Evolutionary conservation across 345 rosid species (phyloP).

Genomic region (Linum trigynum): DNA sequence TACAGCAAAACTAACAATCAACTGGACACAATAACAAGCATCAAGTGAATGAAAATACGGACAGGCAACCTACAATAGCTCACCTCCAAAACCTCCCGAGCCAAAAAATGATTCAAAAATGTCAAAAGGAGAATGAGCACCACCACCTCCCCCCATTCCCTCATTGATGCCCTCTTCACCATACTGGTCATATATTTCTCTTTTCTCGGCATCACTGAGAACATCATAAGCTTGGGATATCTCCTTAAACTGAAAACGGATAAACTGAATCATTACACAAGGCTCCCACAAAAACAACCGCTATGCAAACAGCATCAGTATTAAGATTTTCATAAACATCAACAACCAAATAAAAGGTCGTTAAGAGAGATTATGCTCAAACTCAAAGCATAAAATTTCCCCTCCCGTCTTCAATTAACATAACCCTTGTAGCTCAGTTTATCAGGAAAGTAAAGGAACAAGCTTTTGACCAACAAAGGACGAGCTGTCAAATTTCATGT

Average conservation of each 20-base stretch:
- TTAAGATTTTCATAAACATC: background rate
- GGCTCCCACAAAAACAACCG: background rate
- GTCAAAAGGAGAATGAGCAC: constrained; percentile 47
- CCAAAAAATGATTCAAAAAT: constrained; percentile 47
- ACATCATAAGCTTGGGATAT: constrained; percentile 64
- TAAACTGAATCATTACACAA: background rate
- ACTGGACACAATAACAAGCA: constrained; percentile 3
- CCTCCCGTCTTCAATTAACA: too few relatives aligned
- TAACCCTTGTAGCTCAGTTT: too few relatives aligned
- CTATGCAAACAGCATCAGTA: background rate
- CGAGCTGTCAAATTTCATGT: too few relatives aligned
- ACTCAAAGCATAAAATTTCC: too few relatives aligned
- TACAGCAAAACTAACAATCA: background rate
- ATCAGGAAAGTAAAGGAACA: too few relatives aligned
- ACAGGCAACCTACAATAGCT: constrained; percentile 7
- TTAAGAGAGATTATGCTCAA: background rate
- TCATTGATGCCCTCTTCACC: constrained; percentile 64
- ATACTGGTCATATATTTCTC: constrained; percentile 55
- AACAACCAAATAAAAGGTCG: too few relatives aligned
- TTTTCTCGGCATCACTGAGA: constrained; percentile 55
- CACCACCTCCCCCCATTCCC: constrained; percentile 56
- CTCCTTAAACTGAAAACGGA: constrained; percentile 48
- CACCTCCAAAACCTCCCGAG: constrained; percentile 38
- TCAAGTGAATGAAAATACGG: background rate
- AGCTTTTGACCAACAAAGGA: too few relatives aligned